Evolutionary conservation across 345 rosid genomes (phyloP).

Genomic region (Cardamine resedifolia): DNA sequence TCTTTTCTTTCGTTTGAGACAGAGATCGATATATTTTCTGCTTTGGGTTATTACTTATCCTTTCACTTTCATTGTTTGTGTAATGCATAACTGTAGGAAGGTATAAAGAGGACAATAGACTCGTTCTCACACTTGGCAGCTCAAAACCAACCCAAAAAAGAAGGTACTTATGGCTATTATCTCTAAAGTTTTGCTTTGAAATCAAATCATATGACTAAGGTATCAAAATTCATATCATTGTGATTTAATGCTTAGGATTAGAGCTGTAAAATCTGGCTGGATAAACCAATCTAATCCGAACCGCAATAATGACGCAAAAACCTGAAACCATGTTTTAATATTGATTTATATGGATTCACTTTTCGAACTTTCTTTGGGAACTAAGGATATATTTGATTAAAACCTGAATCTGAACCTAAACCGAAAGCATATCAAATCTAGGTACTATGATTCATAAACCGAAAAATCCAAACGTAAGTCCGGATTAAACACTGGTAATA

Average conservation of each 20-base stretch:
- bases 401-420: neutral
- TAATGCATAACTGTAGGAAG: conserved; percentile 56
- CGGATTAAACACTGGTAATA: neutral
- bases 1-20: conserved; percentile 11
- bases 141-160: conserved; percentile 55
- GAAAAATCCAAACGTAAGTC: neutral
- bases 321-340: neutral
- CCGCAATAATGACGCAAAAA: neutral
- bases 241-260: neutral
- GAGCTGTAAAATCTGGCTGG: neutral
- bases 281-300: neutral
- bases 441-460: too few species aligned
- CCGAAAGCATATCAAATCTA: neutral
- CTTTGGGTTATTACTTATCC: neutral
- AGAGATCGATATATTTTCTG: neutral
- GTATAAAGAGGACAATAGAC: conserved; percentile 67
- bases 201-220: neutral
- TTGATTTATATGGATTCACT: neutral
- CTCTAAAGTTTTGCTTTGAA: neutral
- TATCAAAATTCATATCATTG: neutral
- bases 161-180: conserved; percentile 50
- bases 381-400: neutral
- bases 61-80: neutral
- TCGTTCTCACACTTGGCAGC: conserved; percentile 71
- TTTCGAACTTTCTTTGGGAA: neutral